Base-by-base conservation (phyloP, 805 yeast species). In the Candida pseudoglaebosa region DNA sequence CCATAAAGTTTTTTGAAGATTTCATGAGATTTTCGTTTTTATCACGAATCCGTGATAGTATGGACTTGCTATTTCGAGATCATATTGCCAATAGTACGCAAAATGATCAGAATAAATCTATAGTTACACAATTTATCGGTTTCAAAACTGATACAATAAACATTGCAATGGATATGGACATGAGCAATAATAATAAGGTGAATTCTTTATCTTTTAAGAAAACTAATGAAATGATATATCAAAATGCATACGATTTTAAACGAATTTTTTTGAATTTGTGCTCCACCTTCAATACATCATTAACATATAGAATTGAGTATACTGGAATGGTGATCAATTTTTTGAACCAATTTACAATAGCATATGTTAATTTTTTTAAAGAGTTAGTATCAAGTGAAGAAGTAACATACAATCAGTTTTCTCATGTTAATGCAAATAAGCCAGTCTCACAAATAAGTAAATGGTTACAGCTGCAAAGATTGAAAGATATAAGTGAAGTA, bases 1-100 rank as follows among this genome's bases (percentile, higher is more conserved):
- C 67, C 1, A 45, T 68, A 16, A 50, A 50, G 5, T 82, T 86
- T 54, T 79, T 86, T 55, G 70, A 72, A 20, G 68, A 70, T 3
- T 84, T 83, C 48, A 80, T 90, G 87, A 69, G 67, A 32, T 60
- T 64, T 7, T 71, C 78, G 4, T 88, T 83, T 50, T 66, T 84
- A 34, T 79, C 88, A 1, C 77, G 78, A 31, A 65, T 89, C 12
- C 78, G 78, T 34, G 73, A 70, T 24, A 74, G 80, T 1, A 61
- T 88, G 15, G 63, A 71, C 22, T 51, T 59, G 24, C 70, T 78
- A 10, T 83, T 84, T 50, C 71, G 71, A 7, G 71, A 67, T 14
- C 49, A 52, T 26, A 54, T 66, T 40, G 65, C 60, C 3, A 48
- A 46, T 10, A 35, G 32, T 24, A 40, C 37, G 8, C 36, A 28